A percentile compares a stretch with the other conserved stretches of the same genome.
Conservation (phyloP, 164 flowering plant species). For the Pachysandra terminalis region DNA sequence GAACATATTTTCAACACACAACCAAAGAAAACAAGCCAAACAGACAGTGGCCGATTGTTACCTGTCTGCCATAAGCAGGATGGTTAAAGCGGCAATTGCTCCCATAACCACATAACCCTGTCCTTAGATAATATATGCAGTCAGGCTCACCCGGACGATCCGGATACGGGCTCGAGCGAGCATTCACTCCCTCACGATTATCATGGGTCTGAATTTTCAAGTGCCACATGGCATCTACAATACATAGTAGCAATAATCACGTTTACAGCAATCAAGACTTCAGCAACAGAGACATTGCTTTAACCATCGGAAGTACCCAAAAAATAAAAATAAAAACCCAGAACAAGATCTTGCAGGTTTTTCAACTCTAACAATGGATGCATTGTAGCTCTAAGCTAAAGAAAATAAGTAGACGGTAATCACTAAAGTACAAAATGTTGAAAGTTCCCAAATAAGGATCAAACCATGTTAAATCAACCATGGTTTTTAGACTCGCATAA, state of each 20-base stretch:
- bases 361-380: neutral
- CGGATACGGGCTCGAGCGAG: conserved; percentile 34
- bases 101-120: conserved; percentile 70
- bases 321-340: too few relatives aligned
- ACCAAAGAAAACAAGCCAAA: neutral
- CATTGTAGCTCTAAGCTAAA: neutral
- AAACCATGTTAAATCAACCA: neutral
- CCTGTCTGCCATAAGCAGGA: conserved; percentile 43
- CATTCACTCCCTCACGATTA: conserved; percentile 32
- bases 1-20: neutral
- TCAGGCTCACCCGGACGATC: conserved; percentile 68
- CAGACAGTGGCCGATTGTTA: conserved; percentile 5
- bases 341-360: neutral
- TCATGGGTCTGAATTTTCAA: conserved; percentile 38
- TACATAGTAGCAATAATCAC: neutral
- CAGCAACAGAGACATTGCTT: neutral
- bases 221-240: conserved; percentile 43
- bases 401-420: neutral
- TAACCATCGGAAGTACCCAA: neutral
- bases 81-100: conserved; percentile 64
- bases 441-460: neutral
- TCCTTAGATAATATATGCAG: conserved; percentile 55
- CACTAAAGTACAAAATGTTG: neutral
- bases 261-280: neutral
- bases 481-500: neutral